These are phyloP conservation scores for Melaleuca alternifolia DNA, from an alignment of 345 rosid species.

Conservation along the genomic window DNA sequence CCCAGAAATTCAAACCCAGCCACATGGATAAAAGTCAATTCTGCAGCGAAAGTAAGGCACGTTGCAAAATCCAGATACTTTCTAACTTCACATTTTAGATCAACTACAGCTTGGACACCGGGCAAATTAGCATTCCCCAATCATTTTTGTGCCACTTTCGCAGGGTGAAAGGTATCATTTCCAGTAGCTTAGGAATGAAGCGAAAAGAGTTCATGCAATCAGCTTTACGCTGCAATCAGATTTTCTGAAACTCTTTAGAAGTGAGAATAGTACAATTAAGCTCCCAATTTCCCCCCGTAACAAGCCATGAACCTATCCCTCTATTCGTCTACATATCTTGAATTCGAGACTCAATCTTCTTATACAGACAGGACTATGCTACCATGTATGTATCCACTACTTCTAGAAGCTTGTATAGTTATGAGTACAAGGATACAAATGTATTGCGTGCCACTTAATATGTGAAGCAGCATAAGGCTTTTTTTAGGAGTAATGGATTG, in stretches of 20 bases:
- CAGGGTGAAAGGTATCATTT: neutral
- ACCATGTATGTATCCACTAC: neutral
- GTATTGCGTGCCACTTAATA: neutral
- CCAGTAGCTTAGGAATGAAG: neutral
- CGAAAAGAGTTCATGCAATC: neutral
- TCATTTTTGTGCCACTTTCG: neutral
- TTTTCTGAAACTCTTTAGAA: neutral
- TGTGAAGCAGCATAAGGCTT: neutral
- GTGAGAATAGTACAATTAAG: neutral
- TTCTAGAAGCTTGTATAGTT: neutral
- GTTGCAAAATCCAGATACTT: neutral
- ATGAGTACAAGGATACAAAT: neutral
- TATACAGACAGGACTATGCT: neutral
- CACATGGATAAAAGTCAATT: neutral
- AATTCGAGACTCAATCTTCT: neutral
- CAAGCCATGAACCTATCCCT: neutral
- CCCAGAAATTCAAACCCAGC: neutral
- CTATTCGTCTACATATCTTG: neutral
- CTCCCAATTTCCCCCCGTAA: neutral
- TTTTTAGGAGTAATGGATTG: neutral
- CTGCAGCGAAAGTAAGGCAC: neutral
- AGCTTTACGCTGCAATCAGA: neutral
- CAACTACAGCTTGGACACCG: neutral
- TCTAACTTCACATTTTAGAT: neutral
- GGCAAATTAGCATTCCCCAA: neutral